These are phyloP conservation scores for Cyclotella atomus DNA, from an alignment of 108 stramenopile genomes.

Conservation along the genomic window DNA sequence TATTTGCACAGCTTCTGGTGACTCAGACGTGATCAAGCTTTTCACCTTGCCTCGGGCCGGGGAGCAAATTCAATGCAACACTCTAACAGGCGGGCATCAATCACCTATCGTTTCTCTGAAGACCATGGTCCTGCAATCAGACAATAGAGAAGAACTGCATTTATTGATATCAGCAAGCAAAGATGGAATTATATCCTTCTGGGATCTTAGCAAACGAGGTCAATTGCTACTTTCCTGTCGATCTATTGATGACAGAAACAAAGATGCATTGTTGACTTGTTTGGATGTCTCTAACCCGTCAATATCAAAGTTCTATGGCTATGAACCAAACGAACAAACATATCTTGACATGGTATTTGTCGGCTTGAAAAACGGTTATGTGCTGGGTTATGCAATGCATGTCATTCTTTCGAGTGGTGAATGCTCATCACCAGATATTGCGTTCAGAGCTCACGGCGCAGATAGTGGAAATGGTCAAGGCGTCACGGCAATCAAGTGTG, in stretches of 20 bases:
- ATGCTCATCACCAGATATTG: slow-evolving; percentile 47
- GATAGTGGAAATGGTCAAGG: slow-evolving; percentile 45
- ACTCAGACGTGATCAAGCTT: slow-evolving; percentile 37
- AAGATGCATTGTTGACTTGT: slow-evolving; percentile 31
- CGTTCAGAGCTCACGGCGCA: slow-evolving; percentile 54
- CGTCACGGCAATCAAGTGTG: slow-evolving; percentile 59
- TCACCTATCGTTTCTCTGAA: slow-evolving; percentile 48
- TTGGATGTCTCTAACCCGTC: slow-evolving; percentile 59
- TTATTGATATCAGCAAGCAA: slow-evolving; percentile 56
- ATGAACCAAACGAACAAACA: not conserved
- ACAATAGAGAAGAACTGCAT: slow-evolving; percentile 29
- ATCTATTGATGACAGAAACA: slow-evolving; percentile 15
- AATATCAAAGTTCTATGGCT: slow-evolving; percentile 3
- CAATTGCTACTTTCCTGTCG: slow-evolving; percentile 49
- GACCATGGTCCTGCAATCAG: slow-evolving; percentile 31
- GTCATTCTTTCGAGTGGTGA: slow-evolving; percentile 26
- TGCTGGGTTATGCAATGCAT: slow-evolving; percentile 43
- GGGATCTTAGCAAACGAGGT: slow-evolving; percentile 53
- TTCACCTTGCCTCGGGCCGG: slow-evolving; percentile 26
- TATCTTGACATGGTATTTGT: slow-evolving; percentile 47
- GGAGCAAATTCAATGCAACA: not conserved
- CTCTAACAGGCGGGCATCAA: slow-evolving; percentile 43
- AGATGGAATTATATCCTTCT: slow-evolving; percentile 63
- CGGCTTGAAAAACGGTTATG: slow-evolving; percentile 53
- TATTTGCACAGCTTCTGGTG: slow-evolving; percentile 40